These are phyloP conservation scores for Agrocybe chaxingu DNA, from an alignment of 768 basidiomycete genomes.

Conservation along the genomic window DNA sequence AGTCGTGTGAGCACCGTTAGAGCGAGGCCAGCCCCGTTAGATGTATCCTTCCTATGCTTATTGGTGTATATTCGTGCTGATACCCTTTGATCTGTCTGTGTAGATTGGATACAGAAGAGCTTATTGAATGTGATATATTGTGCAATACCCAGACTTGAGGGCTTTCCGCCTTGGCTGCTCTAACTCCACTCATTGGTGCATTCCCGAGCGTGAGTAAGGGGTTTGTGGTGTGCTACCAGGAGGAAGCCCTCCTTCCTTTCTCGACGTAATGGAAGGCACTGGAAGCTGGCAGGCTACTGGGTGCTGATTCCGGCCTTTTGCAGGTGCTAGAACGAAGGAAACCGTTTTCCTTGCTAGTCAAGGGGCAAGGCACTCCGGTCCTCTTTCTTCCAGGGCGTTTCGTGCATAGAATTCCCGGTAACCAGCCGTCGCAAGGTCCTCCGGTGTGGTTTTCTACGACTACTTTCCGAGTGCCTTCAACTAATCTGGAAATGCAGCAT, in stretches of 20 bases:
- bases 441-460: too few relatives aligned
- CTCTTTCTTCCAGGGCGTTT: too few relatives aligned
- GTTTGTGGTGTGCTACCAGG: background rate
- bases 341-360: background rate
- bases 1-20: too few relatives aligned
- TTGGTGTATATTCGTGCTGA: conserved; percentile 5
- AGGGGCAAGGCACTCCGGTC: too few relatives aligned
- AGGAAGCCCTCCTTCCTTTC: conserved; percentile 4
- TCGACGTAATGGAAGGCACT: conserved; percentile 15
- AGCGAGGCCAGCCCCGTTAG: too few relatives aligned
- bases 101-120: conserved; percentile 12
- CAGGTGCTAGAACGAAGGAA: background rate
- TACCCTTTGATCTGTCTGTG: conserved; percentile 16
- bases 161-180: background rate
- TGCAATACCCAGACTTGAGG: too few relatives aligned
- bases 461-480: too few relatives aligned
- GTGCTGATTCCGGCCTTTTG: conserved; percentile 1
- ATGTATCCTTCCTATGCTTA: too few relatives aligned
- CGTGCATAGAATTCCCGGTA: too few relatives aligned
- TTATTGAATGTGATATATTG: conserved; percentile 12
- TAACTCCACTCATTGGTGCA: background rate
- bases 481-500: too few relatives aligned
- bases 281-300: background rate
- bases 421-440: too few relatives aligned
- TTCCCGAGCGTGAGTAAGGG: background rate